These are phyloP conservation scores for Fusarium graminum DNA, from an alignment of 2,329 filamentous ascomycete genomes.

Conservation along the genomic window DNA sequence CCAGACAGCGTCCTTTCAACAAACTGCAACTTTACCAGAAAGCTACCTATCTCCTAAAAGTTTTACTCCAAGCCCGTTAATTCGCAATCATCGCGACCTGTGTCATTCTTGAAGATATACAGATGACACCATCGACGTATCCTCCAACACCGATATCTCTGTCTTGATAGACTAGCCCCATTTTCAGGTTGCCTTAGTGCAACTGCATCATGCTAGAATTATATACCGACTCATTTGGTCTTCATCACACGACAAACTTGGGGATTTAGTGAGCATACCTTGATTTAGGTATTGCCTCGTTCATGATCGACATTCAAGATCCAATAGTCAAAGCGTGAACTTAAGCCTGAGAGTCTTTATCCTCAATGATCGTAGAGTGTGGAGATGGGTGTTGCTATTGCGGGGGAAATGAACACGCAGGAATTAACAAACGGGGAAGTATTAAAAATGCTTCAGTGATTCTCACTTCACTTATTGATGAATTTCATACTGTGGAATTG, in stretches of 20 bases:
- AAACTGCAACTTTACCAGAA: constrained; percentile 69
- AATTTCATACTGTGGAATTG: too few species aligned
- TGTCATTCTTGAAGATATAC: constrained; percentile 56
- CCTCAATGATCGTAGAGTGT: too few species aligned
- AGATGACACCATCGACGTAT: constrained; percentile 58
- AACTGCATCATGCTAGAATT: constrained; percentile 16
- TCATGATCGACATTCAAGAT: background rate
- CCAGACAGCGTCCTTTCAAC: constrained; percentile 60
- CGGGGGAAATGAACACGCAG: too few species aligned
- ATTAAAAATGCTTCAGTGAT: too few species aligned
- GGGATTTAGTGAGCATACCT: background rate
- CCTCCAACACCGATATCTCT: constrained; percentile 47
- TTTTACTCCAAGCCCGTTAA: constrained; percentile 53
- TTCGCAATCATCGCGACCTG: constrained; percentile 55
- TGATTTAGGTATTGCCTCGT: background rate
- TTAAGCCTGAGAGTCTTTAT: too few species aligned
- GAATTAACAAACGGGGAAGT: too few species aligned
- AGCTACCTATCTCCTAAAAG: constrained; percentile 60
- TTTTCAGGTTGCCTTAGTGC: constrained; percentile 12
- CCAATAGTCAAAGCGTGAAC: too few species aligned
- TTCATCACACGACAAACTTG: constrained; percentile 36
- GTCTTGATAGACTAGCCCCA: constrained; percentile 7
- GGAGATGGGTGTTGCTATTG: too few species aligned
- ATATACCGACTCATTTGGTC: constrained; percentile 29
- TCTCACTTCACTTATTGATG: too few species aligned